Evolutionary conservation across 192 early-diverging fungal species (phyloP), one percentile per base, ranked within the genome.

Genomic region (Pilaira anomala): DNA sequence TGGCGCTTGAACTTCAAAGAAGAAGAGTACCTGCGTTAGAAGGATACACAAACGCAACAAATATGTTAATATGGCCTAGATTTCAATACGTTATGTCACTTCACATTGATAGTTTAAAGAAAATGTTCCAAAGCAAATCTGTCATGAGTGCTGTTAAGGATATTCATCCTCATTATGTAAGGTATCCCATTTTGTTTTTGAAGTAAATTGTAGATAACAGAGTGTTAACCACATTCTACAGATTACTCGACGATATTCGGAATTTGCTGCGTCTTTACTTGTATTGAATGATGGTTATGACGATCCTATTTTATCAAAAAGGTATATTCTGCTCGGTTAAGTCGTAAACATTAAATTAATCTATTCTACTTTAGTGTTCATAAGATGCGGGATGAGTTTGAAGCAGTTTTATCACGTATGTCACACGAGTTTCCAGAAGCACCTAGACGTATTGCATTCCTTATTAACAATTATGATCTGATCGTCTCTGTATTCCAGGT

Each of bases 401-500:
- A 94, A 59, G 71, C 78, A 6, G 76, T 96, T 14, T 76, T 99
- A 24, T 70, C 87, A 16, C 76, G 83, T 33, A 87, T 93, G 77
- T 85, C 90, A 0, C 86, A 78, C 11, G 85, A 88, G 40, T 85
- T 91, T 58, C 58, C 76, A 7, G 90, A 92, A 52, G 75, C 75
- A 19, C 88, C 88, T 44, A 82, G 78, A 24, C 71, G 86, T 30
- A 74, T 91, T 44, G 85, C 92, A 12, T 96, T 96, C 63, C 76
- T 93, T 62, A 94, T 99, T 70, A 99, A 97, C 81, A 99, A 95
- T 68, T 90, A 90, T 72, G 95, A 99, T 65, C 76, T 95, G 14
- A 85, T 97, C 19, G 75, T 90, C 24, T 80, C 88, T 2, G 88
- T 96, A 33, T 78, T 98, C 25, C 75, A 82, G 45, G 94, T 89